Evolutionary conservation across 805 yeast genomes (phyloP).

Genomic region (Yarrowia bubula): DNA sequence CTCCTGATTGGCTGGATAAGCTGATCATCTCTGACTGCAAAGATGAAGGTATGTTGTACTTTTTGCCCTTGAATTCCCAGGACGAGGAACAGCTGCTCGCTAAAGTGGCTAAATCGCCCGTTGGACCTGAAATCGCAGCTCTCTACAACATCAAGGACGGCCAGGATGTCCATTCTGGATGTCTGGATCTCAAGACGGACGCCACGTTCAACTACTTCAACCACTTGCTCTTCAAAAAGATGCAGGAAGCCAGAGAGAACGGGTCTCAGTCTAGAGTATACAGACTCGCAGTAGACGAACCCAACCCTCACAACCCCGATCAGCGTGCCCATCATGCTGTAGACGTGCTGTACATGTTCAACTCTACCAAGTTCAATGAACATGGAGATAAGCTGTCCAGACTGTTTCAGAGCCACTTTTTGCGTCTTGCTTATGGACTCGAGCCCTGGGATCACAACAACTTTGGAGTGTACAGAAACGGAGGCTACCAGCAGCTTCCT

Average conservation of each 20-base stretch:
- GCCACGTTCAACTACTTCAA: slow-evolving; percentile 20
- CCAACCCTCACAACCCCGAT: slow-evolving; percentile 26
- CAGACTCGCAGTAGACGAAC: slow-evolving; percentile 16
- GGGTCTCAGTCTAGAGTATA: background rate
- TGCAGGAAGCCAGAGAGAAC: background rate
- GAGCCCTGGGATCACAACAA: slow-evolving; percentile 19
- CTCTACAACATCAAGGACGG: slow-evolving; percentile 1
- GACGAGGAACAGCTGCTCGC: background rate
- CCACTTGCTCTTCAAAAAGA: slow-evolving; percentile 17
- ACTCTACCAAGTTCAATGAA: slow-evolving; percentile 24
- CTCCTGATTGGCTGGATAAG: slow-evolving; percentile 23
- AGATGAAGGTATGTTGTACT: slow-evolving; percentile 25
- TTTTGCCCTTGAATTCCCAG: background rate
- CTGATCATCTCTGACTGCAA: slow-evolving; percentile 5
- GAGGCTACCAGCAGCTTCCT: slow-evolving; percentile 23
- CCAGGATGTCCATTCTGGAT: background rate
- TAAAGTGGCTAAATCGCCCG: slow-evolving; percentile 12
- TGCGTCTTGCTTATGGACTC: slow-evolving; percentile 14
- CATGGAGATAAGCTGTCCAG: slow-evolving; percentile 18
- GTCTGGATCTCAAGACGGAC: slow-evolving; percentile 22
- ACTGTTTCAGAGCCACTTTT: slow-evolving; percentile 14
- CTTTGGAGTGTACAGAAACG: slow-evolving; percentile 14
- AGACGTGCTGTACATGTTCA: slow-evolving; percentile 24
- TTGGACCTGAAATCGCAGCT: background rate
- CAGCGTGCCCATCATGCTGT: slow-evolving; percentile 24